Evolutionary conservation across 192 early-diverging fungal genomes (phyloP).

Genomic region (Martensiomyces pterosporus): DNA sequence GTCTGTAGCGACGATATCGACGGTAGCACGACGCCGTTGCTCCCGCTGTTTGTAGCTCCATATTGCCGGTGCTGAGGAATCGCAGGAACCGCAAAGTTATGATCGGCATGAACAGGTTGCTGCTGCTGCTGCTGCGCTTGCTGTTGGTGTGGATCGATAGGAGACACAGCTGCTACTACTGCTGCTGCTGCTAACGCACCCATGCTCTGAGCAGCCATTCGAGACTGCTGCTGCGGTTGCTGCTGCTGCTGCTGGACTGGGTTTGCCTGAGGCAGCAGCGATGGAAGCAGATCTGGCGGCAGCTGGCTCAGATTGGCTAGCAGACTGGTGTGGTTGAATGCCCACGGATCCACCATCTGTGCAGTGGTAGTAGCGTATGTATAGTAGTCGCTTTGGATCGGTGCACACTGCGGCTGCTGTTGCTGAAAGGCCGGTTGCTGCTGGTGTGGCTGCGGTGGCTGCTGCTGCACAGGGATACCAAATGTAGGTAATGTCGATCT

Average conservation of each 20-base stretch:
- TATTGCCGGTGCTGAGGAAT: conserved; percentile 8
- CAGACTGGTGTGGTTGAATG: conserved; percentile 36
- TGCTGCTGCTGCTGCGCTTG: conserved; percentile 11
- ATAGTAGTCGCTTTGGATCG: conserved; percentile 20
- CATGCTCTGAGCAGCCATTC: conserved; percentile 16
- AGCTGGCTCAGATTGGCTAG: conserved; percentile 39
- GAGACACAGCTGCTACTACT: conserved; percentile 10
- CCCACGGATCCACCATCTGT: conserved; percentile 45
- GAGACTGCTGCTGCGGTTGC: conserved; percentile 4
- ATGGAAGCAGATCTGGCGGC: conserved; percentile 38
- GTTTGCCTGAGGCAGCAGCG: conserved; percentile 23
- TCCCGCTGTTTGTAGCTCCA: conserved; percentile 4
- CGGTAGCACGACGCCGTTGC: conserved; percentile 17
- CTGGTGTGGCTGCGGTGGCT: conserved; percentile 2
- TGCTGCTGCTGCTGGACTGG: conserved; percentile 14
- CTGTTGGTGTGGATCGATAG: conserved; percentile 1
- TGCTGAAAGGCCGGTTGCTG: conserved; percentile 14
- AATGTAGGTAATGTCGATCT: background rate
- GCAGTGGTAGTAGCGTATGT: conserved; percentile 39
- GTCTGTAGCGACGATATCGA: conserved; percentile 8
- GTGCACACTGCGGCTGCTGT: conserved; percentile 4
- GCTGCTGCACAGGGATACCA: background rate
- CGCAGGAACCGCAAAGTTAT: conserved; percentile 20
- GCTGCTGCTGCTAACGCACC: conserved; percentile 29
- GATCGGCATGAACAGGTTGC: conserved; percentile 15